Conservation (phyloP, 805 yeast species). For the Candida nitratophila region DNA sequence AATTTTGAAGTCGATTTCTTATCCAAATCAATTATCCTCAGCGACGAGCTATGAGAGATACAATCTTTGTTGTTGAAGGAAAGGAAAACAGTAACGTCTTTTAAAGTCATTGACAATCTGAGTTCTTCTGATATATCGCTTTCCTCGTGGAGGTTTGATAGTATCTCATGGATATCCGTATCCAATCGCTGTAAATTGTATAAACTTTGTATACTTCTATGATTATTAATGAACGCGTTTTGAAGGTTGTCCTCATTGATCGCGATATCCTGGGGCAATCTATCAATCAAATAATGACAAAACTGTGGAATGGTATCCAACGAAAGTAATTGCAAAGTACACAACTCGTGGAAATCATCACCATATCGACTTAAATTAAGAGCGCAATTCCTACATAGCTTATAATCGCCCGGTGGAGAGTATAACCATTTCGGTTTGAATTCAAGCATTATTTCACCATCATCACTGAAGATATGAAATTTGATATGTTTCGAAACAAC, state of each 20-base stretch:
- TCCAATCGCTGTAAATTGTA: constrained; percentile 28
- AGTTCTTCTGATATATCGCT: constrained; percentile 35
- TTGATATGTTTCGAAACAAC: constrained; percentile 20
- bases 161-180: constrained; percentile 18
- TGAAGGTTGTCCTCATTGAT: constrained; percentile 1
- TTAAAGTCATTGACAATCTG: constrained; percentile 40
- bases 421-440: constrained; percentile 50
- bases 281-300: too few relatives aligned
- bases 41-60: not conserved
- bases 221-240: not conserved
- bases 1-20: constrained; percentile 37
- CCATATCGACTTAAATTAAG: constrained; percentile 21
- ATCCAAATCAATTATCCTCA: constrained; percentile 41
- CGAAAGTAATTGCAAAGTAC: constrained; percentile 30
- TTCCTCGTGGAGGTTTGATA: constrained; percentile 24
- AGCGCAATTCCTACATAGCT: constrained; percentile 41
- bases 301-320: not conserved
- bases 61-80: constrained; percentile 24
- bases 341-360: constrained; percentile 6
- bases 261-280: not conserved
- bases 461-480: constrained; percentile 8
- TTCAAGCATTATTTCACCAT: constrained; percentile 25
- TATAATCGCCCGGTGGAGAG: constrained; percentile 21
- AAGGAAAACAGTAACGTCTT: constrained; percentile 45
- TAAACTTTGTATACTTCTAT: constrained; percentile 10